Percentiles rank a stretch among this genome's conserved stretches.
These are phyloP conservation scores for Tirmania nivea DNA, from an alignment of 495 filamentous ascomycete species.

Conservation along the genomic window DNA sequence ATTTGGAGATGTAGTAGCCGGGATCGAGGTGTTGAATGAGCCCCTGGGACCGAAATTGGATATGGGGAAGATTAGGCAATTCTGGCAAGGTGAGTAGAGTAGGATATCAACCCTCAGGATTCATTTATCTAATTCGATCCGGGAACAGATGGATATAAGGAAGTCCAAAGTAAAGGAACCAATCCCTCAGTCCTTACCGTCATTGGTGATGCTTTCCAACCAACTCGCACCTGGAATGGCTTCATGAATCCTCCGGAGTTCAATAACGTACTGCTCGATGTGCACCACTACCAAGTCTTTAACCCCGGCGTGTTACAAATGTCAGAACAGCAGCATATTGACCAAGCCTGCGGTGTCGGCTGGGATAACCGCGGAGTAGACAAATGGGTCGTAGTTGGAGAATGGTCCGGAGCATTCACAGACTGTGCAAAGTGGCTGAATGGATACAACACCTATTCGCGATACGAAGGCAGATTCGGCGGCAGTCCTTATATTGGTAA, in stretches of 20 bases:
- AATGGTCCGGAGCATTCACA: constrained; percentile 48
- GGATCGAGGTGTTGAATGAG: constrained; percentile 57
- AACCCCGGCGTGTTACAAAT: constrained; percentile 32
- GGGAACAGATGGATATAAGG: not conserved
- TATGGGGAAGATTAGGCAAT: constrained; percentile 32
- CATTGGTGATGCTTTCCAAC: constrained; percentile 46
- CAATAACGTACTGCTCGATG: constrained; percentile 44
- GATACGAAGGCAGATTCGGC: constrained; percentile 43
- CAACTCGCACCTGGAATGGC: constrained; percentile 44
- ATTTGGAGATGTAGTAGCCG: constrained; percentile 42
- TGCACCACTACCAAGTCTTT: constrained; percentile 50
- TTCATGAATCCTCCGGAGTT: constrained; percentile 36
- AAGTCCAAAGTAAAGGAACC: constrained; percentile 1
- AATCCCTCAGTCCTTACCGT: constrained; percentile 32
- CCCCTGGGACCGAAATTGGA: constrained; percentile 32
- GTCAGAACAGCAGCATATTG: constrained; percentile 29
- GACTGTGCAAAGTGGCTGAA: constrained; percentile 58
- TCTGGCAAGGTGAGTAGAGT: constrained; percentile 28
- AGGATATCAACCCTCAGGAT: not conserved
- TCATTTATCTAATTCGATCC: not conserved
- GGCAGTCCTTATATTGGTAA: constrained; percentile 29
- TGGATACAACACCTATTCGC: constrained; percentile 42
- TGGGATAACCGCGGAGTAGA: constrained; percentile 32
- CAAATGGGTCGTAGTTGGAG: constrained; percentile 51
- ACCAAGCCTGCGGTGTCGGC: constrained; percentile 29